Conservation (phyloP, 2,329 filamentous ascomycete genomes). For the Ceratocystis huliohia region DNA sequence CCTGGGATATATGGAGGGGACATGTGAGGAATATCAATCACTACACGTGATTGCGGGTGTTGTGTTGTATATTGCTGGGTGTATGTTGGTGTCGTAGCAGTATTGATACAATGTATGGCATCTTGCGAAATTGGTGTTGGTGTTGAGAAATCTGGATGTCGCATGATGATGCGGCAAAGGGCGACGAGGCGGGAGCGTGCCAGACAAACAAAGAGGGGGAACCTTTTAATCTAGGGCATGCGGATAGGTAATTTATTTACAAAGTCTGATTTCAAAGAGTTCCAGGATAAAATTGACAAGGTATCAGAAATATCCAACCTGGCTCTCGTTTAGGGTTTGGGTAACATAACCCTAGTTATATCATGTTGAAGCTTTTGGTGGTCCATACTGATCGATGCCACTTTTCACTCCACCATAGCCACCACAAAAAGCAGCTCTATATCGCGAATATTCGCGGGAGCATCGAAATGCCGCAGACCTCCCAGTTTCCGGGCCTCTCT, state of each 20-base stretch:
- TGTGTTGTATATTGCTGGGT: not conserved
- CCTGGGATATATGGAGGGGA: conserved; percentile 32
- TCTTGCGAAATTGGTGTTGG: not conserved
- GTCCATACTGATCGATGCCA: conserved; percentile 15
- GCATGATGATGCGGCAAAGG: not conserved
- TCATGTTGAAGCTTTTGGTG: not conserved
- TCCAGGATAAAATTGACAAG: too few relatives aligned
- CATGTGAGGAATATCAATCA: conserved; percentile 26
- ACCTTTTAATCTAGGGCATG: not conserved
- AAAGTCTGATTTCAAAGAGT: too few relatives aligned
- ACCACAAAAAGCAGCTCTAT: conserved; percentile 11
- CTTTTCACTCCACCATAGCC: conserved; percentile 17
- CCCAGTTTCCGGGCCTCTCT: conserved; percentile 10
- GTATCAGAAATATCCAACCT: too few relatives aligned
- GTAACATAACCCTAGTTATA: not conserved
- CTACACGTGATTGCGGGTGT: conserved; percentile 7
- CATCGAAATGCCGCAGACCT: conserved; percentile 17
- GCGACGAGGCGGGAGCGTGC: not conserved
- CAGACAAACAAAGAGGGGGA: not conserved
- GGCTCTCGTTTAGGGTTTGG: not conserved
- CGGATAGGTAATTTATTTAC: not conserved
- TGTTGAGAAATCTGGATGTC: not conserved
- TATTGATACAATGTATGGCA: not conserved
- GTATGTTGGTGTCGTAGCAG: not conserved
- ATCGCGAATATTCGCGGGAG: conserved; percentile 10